Evolutionary conservation across 345 rosid genomes (phyloP).

Genomic region (Moricandia arvensis): DNA sequence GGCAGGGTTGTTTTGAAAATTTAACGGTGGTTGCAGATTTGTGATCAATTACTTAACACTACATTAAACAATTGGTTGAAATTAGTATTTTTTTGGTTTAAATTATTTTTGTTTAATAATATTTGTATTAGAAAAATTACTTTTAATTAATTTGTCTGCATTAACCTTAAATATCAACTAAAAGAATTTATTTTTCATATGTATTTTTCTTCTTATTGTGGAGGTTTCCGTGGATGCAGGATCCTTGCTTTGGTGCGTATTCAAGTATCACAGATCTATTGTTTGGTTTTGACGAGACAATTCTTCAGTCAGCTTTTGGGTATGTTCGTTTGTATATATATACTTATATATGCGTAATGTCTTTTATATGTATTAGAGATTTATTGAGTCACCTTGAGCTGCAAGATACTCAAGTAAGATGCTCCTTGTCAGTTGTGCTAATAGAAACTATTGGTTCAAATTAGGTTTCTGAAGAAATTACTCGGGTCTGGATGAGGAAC

Average conservation of each 20-base stretch:
- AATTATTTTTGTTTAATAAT: too few species aligned
- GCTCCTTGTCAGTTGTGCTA: not conserved
- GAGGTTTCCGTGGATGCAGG: slow-evolving; percentile 45
- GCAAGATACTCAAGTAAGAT: not conserved
- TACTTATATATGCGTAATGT: not conserved
- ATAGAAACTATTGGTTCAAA: not conserved
- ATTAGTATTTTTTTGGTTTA: too few species aligned
- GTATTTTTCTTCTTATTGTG: not conserved
- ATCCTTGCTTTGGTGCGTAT: slow-evolving; percentile 65
- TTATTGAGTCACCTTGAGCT: not conserved
- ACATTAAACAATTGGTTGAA: too few species aligned
- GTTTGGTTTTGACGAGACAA: slow-evolving; percentile 59
- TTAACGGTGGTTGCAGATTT: too few species aligned
- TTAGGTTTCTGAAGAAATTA: slow-evolving; percentile 52
- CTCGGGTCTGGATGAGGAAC: slow-evolving; percentile 33
- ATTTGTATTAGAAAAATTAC: too few species aligned
- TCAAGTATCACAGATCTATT: slow-evolving; percentile 63
- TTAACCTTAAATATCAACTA: too few species aligned
- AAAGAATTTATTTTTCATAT: too few species aligned
- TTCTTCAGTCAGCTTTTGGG: slow-evolving; percentile 74
- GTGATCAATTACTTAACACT: too few species aligned
- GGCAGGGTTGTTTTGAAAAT: too few species aligned
- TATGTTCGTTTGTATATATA: slow-evolving; percentile 17
- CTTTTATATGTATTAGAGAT: not conserved
- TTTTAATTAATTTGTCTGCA: too few species aligned